These are phyloP conservation scores for Crithidia thermophila DNA, from an alignment of 208 protist species.

Conservation along the genomic window DNA sequence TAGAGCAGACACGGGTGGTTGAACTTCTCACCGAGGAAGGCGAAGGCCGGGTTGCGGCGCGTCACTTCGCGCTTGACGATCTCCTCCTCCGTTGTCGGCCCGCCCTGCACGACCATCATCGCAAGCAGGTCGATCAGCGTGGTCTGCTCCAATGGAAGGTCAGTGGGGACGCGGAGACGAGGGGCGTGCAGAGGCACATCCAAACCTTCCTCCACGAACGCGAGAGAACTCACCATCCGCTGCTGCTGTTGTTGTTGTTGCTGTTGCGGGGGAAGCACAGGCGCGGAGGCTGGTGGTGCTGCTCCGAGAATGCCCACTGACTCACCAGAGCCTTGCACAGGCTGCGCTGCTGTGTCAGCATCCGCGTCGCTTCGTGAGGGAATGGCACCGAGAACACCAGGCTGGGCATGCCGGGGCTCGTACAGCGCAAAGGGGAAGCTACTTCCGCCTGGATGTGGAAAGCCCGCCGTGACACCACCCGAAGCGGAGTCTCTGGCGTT, in stretches of 20 bases:
- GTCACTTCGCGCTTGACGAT: slow-evolving; percentile 62
- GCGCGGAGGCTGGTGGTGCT: neutral
- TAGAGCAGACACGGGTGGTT: slow-evolving; percentile 68
- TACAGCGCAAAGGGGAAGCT: slow-evolving; percentile 10
- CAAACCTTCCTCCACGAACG: slow-evolving; percentile 17
- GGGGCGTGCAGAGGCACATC: slow-evolving; percentile 29
- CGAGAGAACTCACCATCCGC: neutral
- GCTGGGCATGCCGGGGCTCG: slow-evolving; percentile 12
- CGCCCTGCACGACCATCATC: slow-evolving; percentile 61
- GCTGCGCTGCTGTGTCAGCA: slow-evolving; percentile 8
- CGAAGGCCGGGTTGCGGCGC: slow-evolving; percentile 60
- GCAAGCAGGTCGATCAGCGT: slow-evolving; percentile 75
- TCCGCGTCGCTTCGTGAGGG: neutral
- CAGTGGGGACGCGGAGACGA: slow-evolving; percentile 27
- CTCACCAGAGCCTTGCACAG: slow-evolving; percentile 1
- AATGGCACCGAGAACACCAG: neutral
- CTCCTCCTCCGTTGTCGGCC: slow-evolving; percentile 80
- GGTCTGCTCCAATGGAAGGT: slow-evolving; percentile 61
- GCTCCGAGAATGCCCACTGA: slow-evolving; percentile 3
- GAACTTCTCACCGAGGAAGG: slow-evolving; percentile 59
- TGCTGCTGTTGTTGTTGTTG: neutral
- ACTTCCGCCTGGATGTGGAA: neutral
- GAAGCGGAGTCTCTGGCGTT: neutral
- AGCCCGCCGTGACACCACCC: neutral
- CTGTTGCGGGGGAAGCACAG: neutral